A percentile compares a stretch with the other conserved stretches of the same genome.
These are phyloP conservation scores for Gelatoporia subvermispora DNA, from an alignment of 768 basidiomycete genomes.

Conservation along the genomic window DNA sequence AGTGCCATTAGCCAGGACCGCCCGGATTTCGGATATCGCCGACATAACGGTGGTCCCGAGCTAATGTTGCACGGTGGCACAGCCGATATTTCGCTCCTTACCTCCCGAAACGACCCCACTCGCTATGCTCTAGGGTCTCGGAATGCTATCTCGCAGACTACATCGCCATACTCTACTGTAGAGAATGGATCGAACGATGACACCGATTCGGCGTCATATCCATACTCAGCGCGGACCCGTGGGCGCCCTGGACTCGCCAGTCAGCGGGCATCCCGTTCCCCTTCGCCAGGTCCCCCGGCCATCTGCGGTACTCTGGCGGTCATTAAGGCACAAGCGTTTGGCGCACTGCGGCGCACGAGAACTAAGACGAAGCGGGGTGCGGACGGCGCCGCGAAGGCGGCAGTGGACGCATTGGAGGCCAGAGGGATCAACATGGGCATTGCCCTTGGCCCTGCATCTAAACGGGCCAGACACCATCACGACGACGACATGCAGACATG, in stretches of 20 bases:
- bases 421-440: conserved; percentile 62
- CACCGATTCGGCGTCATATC: conserved; percentile 43
- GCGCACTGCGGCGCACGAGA: conserved; percentile 75
- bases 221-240: conserved; percentile 31
- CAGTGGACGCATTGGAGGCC: conserved; percentile 77
- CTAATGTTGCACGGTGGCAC: conserved; percentile 71
- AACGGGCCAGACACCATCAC: conserved; percentile 47
- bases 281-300: conserved; percentile 40
- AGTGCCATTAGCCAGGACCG: conserved; percentile 48
- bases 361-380: conserved; percentile 67
- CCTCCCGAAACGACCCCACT: conserved; percentile 47
- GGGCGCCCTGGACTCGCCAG: conserved; percentile 24
- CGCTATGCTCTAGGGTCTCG: conserved; percentile 46
- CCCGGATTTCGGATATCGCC: conserved; percentile 62
- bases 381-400: conserved; percentile 69
- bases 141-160: conserved; percentile 16
- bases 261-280: conserved; percentile 40
- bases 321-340: conserved; percentile 88
- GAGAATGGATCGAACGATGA: conserved; percentile 52
- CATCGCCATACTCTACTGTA: conserved; percentile 41
- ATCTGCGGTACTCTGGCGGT: conserved; percentile 83
- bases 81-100: conserved; percentile 59
- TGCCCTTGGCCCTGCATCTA: conserved; percentile 26
- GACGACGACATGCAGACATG: conserved; percentile 35
- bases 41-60: conserved; percentile 51